Conservation (phyloP, 148 eudicot genomes). For the Camellia japonica region DNA sequence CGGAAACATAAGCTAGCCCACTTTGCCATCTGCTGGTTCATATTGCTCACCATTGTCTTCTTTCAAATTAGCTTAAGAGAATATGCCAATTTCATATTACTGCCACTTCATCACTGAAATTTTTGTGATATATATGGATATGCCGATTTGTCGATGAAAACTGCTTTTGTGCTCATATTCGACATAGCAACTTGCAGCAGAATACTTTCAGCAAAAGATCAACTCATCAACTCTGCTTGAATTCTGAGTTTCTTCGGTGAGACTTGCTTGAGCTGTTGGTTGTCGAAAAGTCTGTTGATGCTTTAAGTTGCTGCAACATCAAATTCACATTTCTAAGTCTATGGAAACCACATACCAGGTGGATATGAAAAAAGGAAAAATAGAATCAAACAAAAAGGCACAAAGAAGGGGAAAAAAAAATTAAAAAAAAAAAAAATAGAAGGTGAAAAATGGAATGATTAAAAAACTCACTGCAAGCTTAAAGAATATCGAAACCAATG, state of each 20-base stretch:
- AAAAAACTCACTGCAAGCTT: not conserved
- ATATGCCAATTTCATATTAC: not conserved
- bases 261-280: not conserved
- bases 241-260: conserved; percentile 7
- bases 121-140: too few relatives aligned
- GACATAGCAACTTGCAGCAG: too few relatives aligned
- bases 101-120: not conserved
- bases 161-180: too few relatives aligned
- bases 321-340: not conserved
- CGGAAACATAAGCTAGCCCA: not conserved
- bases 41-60: not conserved
- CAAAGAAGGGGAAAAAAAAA: not conserved
- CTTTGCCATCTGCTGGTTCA: not conserved
- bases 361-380: not conserved
- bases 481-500: not conserved
- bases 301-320: not conserved
- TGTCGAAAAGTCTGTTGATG: not conserved
- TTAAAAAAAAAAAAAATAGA: not conserved
- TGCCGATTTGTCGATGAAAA: too few relatives aligned
- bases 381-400: not conserved
- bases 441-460: not conserved
- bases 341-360: not conserved
- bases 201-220: not conserved
- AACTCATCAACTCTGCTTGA: not conserved
- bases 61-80: conserved; percentile 3